Base-by-base conservation (phyloP, 2,329 filamentous ascomycete genomes). In the Monascus ruber region DNA sequence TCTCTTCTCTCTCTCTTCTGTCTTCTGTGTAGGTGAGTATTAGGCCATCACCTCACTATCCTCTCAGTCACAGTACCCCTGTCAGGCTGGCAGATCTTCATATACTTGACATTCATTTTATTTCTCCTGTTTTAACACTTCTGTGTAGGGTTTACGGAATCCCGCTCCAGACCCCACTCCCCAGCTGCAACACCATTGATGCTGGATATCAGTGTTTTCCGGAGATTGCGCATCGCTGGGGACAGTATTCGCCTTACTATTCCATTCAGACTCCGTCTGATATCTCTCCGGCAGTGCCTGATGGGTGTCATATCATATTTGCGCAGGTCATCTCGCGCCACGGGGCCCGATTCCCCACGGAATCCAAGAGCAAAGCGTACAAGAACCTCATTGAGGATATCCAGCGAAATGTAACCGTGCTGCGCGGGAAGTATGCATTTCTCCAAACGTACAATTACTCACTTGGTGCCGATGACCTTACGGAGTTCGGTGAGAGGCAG, bases 161-260 rank as follows among this genome's bases (percentile, higher is more conserved):
- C 33, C n/a, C 31, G 6, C n/a, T 33, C 31, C 6, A 6, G 6
- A 33, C 2, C 6, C 6, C 4, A 37, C 11, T 17, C 2, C 17
- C 37, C n/a, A 47, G 53, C 8, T 81, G 77, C 60, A 73, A 76
- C 53, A 70, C 67, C 5, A 60, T 73, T 29, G 54, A 70, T 33
- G 47, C 65, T 31, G 80, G 80, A 42, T 83, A 79, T 58, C 72
- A 74, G 46, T 87, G 83, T 60, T 69, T 71, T 35, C 61, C 73
- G 4, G 58, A 72, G 27, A 71, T 81, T 34, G 76, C 78, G 1
- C 81, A 78, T 48, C 73, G 70, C 40, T 94, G 86, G 85, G 88
- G 87, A 40, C 86, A 89, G 58, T 94, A 94, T 60, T 83, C 85
- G 11, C 85, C 87, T 2, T 93, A 79, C 64, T 94, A 84, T 62